Percentiles rank a stretch among this genome's conserved stretches.
Conservation (phyloP, 73 alveolate species). For the Effrenium voratum region DNA sequence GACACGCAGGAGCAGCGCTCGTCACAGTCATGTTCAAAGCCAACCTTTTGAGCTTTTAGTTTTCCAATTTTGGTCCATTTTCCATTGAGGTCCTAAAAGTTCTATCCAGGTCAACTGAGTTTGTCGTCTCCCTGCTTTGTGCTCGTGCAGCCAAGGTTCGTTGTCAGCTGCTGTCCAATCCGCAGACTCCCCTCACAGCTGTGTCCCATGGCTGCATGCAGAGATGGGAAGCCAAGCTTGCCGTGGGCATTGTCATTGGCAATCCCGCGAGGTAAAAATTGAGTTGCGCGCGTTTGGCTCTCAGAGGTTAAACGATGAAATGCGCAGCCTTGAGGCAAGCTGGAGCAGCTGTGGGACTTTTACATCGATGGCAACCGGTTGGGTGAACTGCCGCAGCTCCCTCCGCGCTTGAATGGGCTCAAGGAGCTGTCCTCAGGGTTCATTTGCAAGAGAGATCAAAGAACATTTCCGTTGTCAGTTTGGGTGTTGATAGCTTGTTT, state of each 20-base stretch:
- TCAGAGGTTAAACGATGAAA: neutral
- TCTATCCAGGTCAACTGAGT: too few relatives aligned
- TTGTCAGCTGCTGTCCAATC: constrained; percentile 60
- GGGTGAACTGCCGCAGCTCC: constrained; percentile 63
- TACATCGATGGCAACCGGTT: constrained; percentile 89
- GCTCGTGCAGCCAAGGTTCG: constrained; percentile 3
- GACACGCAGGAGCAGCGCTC: too few relatives aligned
- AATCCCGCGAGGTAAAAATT: neutral
- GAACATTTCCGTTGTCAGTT: neutral
- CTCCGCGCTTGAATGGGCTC: constrained; percentile 57
- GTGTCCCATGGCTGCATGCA: neutral
- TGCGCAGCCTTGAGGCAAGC: constrained; percentile 43
- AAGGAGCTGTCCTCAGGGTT: constrained; percentile 13
- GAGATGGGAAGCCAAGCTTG: neutral
- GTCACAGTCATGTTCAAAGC: too few relatives aligned
- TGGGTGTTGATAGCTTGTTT: neutral
- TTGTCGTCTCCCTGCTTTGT: too few relatives aligned
- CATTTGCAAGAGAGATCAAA: too few relatives aligned
- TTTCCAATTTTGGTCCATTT: too few relatives aligned
- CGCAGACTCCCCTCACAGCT: constrained; percentile 45
- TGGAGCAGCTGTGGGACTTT: constrained; percentile 82
- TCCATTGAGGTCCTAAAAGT: too few relatives aligned
- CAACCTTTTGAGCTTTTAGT: too few relatives aligned
- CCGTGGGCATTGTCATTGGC: neutral
- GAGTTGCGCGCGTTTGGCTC: neutral